These are phyloP conservation scores for Friedmanniomyces endolithicus DNA, from an alignment of 495 filamentous ascomycete genomes.

Conservation along the genomic window DNA sequence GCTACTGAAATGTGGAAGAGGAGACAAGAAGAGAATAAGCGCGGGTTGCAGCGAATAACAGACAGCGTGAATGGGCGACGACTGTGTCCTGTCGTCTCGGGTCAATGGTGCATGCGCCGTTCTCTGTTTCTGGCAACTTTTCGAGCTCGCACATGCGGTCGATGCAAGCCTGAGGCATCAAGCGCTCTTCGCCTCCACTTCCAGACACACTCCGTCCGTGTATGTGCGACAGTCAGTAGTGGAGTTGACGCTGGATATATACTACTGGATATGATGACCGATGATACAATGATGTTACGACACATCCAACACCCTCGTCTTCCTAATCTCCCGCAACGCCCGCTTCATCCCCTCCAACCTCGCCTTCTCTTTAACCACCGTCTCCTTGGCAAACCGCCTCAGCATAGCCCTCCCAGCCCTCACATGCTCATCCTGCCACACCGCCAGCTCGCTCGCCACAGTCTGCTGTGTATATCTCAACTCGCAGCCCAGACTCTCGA, in stretches of 20 bases:
- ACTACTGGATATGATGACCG: not conserved
- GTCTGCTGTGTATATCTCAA: slow-evolving; percentile 85
- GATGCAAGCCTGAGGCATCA: no score
- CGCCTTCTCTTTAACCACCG: slow-evolving; percentile 65
- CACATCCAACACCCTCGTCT: not conserved
- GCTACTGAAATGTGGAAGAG: slow-evolving; percentile 11
- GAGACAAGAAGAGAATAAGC: slow-evolving; percentile 16
- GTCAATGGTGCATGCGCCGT: not conserved
- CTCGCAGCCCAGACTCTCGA: slow-evolving; percentile 57
- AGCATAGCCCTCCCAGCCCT: slow-evolving; percentile 63
- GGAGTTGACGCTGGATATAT: no score
- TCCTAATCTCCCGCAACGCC: slow-evolving; percentile 44
- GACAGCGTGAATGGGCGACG: slow-evolving; percentile 15
- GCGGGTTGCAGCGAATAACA: not conserved
- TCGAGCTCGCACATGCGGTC: no score
- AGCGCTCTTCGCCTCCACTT: no score
- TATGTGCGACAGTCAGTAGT: no score
- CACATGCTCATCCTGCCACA: slow-evolving; percentile 81
- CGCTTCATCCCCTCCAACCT: slow-evolving; percentile 70
- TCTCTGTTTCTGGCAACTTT: no score
- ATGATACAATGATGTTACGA: not conserved
- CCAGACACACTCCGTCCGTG: no score
- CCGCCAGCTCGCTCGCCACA: slow-evolving; percentile 80
- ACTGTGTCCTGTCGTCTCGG: slow-evolving; percentile 13
- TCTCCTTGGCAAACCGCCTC: slow-evolving; percentile 59